Evolutionary conservation across 345 rosid genomes (phyloP).

Genomic region (Aquilaria malaccensis): DNA sequence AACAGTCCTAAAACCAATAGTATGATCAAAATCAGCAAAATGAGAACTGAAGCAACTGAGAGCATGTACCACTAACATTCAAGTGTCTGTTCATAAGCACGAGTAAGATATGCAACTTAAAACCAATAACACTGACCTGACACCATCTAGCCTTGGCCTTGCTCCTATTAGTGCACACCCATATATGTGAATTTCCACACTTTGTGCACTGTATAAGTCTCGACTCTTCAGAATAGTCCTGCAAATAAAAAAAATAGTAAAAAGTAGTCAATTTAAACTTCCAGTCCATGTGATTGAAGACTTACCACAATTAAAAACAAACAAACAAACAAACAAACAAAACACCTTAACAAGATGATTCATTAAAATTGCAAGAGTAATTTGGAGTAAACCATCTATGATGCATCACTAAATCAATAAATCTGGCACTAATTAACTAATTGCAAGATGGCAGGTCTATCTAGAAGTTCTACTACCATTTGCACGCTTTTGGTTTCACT

Average conservation of each 20-base stretch:
- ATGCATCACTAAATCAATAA: not conserved
- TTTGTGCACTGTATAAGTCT: constrained; percentile 95
- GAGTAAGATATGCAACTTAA: too few species aligned
- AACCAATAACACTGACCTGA: constrained; percentile 46
- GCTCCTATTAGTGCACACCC: constrained; percentile 88
- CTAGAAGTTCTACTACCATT: too few species aligned
- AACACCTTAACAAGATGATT: too few species aligned
- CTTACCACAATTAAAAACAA: not conserved
- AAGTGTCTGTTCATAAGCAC: too few species aligned
- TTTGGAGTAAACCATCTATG: too few species aligned
- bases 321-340: too few species aligned
- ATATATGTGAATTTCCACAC: constrained; percentile 84
- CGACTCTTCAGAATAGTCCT: constrained; percentile 83
- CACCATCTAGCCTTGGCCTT: constrained; percentile 98
- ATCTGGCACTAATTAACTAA: constrained; percentile 1
- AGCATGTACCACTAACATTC: too few species aligned
- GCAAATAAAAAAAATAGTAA: constrained; percentile 14
- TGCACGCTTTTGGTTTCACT: too few species aligned
- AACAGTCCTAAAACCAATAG: constrained; percentile 64
- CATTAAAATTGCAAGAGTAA: too few species aligned
- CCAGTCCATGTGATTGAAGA: not conserved
- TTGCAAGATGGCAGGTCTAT: not conserved
- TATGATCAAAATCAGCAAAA: not conserved
- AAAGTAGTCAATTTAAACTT: not conserved
- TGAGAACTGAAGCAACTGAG: too few species aligned